A percentile compares a stretch with the other conserved stretches of the same genome.
phyloP scores from a whole-genome alignment of 1,139 yeast species.

The Geotrichum macrosporum region DNA sequence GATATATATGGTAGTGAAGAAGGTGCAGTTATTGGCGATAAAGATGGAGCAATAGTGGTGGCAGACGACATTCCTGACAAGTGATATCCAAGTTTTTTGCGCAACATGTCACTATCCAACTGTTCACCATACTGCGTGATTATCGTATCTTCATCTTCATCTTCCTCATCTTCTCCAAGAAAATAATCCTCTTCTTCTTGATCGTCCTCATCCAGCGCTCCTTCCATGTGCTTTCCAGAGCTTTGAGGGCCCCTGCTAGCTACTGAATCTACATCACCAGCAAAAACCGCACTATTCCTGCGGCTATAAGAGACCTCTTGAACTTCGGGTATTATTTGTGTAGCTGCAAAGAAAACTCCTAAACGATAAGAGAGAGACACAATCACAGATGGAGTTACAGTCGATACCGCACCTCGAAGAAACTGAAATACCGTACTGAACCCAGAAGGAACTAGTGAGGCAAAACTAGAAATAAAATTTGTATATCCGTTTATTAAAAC shows the following conservation, averaged over 20 bases:
- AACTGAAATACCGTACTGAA: slow-evolving; percentile 65
- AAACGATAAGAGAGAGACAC: slow-evolving; percentile 80
- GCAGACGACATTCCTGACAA: too few species aligned
- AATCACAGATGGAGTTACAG: slow-evolving; percentile 76
- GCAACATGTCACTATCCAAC: background rate
- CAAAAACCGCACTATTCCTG: background rate
- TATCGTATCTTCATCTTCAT: slow-evolving; percentile 10
- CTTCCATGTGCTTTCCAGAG: background rate
- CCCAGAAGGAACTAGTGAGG: slow-evolving; percentile 45
- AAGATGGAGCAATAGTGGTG: too few species aligned
- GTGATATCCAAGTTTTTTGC: slow-evolving; percentile 1
- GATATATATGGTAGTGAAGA: slow-evolving; percentile 1
- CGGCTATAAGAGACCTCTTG: slow-evolving; percentile 24
- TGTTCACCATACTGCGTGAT: slow-evolving; percentile 6
- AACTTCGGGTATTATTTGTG: slow-evolving; percentile 73
- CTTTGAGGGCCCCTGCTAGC: too few species aligned
- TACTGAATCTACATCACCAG: background rate
- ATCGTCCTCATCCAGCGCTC: slow-evolving; percentile 11
- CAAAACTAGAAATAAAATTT: slow-evolving; percentile 42
- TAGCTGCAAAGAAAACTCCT: slow-evolving; percentile 85
- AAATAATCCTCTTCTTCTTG: background rate
- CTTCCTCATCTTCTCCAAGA: background rate
- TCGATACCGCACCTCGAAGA: slow-evolving; percentile 60
- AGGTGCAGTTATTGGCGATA: too few species aligned
- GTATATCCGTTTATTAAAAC: slow-evolving; percentile 39